These are phyloP conservation scores for Sclerotinia nivalis DNA, from an alignment of 2,329 filamentous ascomycete genomes.

Conservation along the genomic window DNA sequence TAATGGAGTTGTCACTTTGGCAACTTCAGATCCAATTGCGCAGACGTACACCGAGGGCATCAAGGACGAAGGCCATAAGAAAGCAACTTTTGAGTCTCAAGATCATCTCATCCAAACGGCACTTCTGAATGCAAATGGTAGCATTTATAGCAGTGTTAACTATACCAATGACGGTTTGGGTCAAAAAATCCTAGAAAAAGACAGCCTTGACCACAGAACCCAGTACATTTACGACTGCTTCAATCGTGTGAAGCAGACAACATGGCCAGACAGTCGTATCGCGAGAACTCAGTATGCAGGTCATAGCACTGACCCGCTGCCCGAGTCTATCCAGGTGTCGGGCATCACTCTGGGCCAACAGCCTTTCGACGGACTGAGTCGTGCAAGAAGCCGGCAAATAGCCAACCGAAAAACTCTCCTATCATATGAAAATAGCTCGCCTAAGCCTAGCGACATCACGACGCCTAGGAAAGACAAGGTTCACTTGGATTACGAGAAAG, in stretches of 20 bases:
- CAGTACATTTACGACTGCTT: not conserved
- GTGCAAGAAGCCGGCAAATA: not conserved
- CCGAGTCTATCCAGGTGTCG: not conserved
- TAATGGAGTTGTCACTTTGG: not conserved
- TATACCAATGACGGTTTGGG: not conserved
- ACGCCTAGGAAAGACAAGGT: not conserved
- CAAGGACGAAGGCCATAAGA: not conserved
- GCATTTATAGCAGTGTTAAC: not conserved
- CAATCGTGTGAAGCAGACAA: not conserved
- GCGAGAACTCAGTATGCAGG: not conserved
- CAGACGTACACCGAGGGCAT: not conserved
- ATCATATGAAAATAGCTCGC: not conserved
- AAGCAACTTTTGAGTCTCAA: not conserved
- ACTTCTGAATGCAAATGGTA: not conserved
- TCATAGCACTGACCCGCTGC: not conserved
- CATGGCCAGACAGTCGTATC: not conserved
- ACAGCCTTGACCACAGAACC: not conserved
- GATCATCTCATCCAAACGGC: not conserved
- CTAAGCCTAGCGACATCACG: not conserved
- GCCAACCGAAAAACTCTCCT: not conserved
- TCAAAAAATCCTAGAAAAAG: not conserved
- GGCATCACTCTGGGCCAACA: not conserved
- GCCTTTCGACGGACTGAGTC: slow-evolving; percentile 4
- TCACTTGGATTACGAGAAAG: not conserved
- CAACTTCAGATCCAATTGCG: not conserved